phyloP scores from a whole-genome alignment of 441 rosid genomes.

The Melastoma candidum region DNA sequence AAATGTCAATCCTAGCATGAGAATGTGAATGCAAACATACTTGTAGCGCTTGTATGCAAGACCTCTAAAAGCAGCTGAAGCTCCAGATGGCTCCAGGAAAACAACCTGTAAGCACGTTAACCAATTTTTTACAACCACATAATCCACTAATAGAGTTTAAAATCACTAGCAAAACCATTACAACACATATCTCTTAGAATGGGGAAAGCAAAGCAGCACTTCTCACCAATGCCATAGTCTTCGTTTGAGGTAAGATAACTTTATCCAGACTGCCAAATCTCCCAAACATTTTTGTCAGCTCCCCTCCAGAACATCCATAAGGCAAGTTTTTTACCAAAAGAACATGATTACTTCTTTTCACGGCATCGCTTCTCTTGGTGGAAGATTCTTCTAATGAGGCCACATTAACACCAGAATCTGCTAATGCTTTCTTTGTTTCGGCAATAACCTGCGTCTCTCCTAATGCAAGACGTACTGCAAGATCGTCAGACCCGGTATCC shows the following conservation, averaged over 20 bases:
- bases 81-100: slow-evolving; percentile 81
- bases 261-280: slow-evolving; percentile 78
- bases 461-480: slow-evolving; percentile 89
- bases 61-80: slow-evolving; percentile 77
- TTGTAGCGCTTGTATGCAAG: slow-evolving; percentile 83
- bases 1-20: background rate
- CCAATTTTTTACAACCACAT: background rate
- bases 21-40: slow-evolving; percentile 35
- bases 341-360: slow-evolving; percentile 73
- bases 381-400: slow-evolving; percentile 60
- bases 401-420: slow-evolving; percentile 75
- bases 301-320: slow-evolving; percentile 74
- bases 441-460: slow-evolving; percentile 94
- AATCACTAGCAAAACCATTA: background rate
- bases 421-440: slow-evolving; percentile 77
- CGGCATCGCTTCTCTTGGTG: slow-evolving; percentile 43
- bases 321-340: slow-evolving; percentile 85
- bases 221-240: slow-evolving; percentile 80
- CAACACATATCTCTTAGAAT: too few species aligned
- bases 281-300: slow-evolving; percentile 75
- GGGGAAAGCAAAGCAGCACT: background rate
- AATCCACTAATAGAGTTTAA: too few species aligned
- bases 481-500: slow-evolving; percentile 82
- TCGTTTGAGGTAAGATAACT: slow-evolving; percentile 76
- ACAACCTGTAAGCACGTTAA: slow-evolving; percentile 36